Evolutionary conservation across 1,284 basidiomycete genomes (phyloP).

Genomic region (Naganishia cerealis): DNA sequence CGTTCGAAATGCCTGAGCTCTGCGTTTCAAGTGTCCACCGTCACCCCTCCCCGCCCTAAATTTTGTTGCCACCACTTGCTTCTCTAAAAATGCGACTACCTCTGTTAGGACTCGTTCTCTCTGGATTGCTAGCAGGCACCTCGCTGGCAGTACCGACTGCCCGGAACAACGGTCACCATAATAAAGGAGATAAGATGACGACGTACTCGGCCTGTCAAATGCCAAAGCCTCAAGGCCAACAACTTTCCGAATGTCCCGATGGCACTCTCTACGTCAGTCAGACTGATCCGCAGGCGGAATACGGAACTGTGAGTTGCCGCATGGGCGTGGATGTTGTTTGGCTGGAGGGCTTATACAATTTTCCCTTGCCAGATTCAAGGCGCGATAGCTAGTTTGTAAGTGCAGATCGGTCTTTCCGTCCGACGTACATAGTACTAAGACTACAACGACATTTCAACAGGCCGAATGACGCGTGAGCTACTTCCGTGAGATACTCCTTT

Average conservation of each 20-base stretch:
- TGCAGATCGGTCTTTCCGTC: background rate
- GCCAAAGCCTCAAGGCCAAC: slow-evolving; percentile 30
- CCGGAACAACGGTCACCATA: slow-evolving; percentile 9
- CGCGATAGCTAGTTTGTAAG: slow-evolving; percentile 29
- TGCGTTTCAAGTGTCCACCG: background rate
- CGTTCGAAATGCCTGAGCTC: background rate
- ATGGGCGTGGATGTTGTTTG: too few species aligned
- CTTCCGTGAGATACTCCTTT: background rate
- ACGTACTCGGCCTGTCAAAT: slow-evolving; percentile 29
- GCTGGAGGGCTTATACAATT: too few species aligned
- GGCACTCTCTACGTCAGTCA: slow-evolving; percentile 33
- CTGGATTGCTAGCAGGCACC: background rate
- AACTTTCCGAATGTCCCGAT: slow-evolving; percentile 28
- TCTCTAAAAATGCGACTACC: slow-evolving; percentile 7
- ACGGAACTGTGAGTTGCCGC: slow-evolving; percentile 21
- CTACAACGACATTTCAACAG: background rate
- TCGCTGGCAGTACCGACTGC: slow-evolving; percentile 2
- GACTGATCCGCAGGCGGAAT: slow-evolving; percentile 31
- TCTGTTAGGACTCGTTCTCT: background rate
- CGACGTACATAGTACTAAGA: background rate
- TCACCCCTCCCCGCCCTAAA: background rate
- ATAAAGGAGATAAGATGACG: slow-evolving; percentile 4
- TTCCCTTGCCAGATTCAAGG: slow-evolving; percentile 10
- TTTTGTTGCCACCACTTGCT: background rate
- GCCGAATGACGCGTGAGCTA: slow-evolving; percentile 9